A percentile compares a stretch with the other conserved stretches of the same genome.
Evolutionary conservation across 169 alveolate genomes (phyloP).

Genomic region (Babesia microti): DNA sequence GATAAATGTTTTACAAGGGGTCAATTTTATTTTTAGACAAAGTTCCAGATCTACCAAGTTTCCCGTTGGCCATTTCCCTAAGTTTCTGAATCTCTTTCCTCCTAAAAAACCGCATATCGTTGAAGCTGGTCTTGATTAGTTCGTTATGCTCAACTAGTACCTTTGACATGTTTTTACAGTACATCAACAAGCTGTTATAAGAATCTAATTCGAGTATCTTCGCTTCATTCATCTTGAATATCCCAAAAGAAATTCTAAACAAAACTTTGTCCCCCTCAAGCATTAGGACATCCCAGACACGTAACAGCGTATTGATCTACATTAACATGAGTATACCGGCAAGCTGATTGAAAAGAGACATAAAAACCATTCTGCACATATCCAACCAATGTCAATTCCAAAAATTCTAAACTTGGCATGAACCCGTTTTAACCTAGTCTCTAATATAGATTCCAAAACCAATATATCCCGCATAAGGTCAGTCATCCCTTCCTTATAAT

Average conservation of each 20-base stretch:
- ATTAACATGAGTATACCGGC: conserved; percentile 42
- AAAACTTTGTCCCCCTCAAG: conserved; percentile 72
- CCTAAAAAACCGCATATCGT: conserved; percentile 50
- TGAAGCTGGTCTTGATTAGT: conserved; percentile 51
- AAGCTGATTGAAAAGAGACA: conserved; percentile 62
- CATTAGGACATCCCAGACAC: conserved; percentile 71
- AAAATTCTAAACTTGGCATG: conserved; percentile 31
- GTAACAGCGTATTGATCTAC: conserved; percentile 60
- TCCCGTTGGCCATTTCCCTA: conserved; percentile 43
- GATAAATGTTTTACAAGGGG: no score
- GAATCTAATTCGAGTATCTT: conserved; percentile 30
- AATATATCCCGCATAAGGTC: conserved; percentile 63
- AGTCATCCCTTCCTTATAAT: conserved; percentile 67
- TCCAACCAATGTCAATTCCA: conserved; percentile 63
- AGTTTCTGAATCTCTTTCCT: conserved; percentile 48
- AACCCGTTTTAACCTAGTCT: conserved; percentile 35
- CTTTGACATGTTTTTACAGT: conserved; percentile 46
- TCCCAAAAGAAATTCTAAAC: conserved; percentile 62
- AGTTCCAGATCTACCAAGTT: no score
- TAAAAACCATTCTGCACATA: conserved; percentile 73
- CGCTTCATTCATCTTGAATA: conserved; percentile 57
- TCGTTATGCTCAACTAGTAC: conserved; percentile 55
- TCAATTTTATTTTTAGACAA: no score
- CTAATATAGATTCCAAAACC: conserved; percentile 58
- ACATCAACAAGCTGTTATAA: conserved; percentile 42